Percentiles rank a stretch among this genome's conserved stretches.
These are phyloP conservation scores for Pichia sp. DNA, from an alignment of 1,139 yeast genomes.

Conservation along the genomic window DNA sequence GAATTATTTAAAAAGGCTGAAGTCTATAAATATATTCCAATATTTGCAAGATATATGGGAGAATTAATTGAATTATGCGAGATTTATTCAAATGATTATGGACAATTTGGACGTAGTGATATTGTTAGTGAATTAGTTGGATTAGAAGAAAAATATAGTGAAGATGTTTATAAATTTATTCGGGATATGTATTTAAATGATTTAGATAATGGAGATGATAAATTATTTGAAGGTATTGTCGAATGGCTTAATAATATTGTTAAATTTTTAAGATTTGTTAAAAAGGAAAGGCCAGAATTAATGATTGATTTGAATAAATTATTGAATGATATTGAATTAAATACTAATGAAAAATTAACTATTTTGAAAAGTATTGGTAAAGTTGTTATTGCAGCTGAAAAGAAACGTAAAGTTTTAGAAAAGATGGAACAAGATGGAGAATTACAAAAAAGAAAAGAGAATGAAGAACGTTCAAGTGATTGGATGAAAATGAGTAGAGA, in stretches of 20 bases:
- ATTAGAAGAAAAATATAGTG: conserved; percentile 64
- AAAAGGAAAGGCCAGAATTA: conserved; percentile 43
- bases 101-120: conserved; percentile 23
- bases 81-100: conserved; percentile 40
- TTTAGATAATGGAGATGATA: conserved; percentile 37
- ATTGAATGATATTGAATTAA: conserved; percentile 22
- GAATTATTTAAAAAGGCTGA: conserved; percentile 69
- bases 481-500: conserved; percentile 25
- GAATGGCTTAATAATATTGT: conserved; percentile 61
- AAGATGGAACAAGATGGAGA: conserved; percentile 39
- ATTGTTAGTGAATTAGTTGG: conserved; percentile 62
- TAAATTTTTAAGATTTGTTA: conserved; percentile 53
- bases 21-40: conserved; percentile 67
- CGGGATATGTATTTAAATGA: conserved; percentile 74
- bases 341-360: conserved; percentile 30
- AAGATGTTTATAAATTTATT: conserved; percentile 63
- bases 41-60: conserved; percentile 65
- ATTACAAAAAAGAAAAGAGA: conserved; percentile 16
- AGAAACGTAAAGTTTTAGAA: conserved; percentile 33
- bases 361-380: conserved; percentile 40
- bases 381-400: conserved; percentile 31
- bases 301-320: conserved; percentile 36
- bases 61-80: conserved; percentile 56
- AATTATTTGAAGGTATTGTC: conserved; percentile 62
- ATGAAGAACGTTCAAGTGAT: conserved; percentile 20